Evolutionary conservation across 2,329 filamentous ascomycete genomes (phyloP).

Genomic region (Cladophialophora immunda): DNA sequence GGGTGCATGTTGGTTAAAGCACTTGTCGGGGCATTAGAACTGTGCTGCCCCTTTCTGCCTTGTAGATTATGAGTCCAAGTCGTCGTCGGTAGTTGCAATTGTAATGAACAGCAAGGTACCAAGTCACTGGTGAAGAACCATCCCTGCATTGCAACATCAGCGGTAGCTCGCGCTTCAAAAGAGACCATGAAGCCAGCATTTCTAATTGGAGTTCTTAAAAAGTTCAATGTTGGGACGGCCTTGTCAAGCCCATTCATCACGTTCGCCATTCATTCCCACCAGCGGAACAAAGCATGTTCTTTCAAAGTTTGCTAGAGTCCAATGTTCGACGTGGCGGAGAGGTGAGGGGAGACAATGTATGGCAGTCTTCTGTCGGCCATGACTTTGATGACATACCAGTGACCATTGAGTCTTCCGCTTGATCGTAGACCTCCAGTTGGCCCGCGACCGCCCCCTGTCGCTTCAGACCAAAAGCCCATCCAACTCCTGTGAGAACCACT

Average conservation of each 20-base stretch:
- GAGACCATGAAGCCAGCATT: background rate
- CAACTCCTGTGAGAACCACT: conserved; percentile 31
- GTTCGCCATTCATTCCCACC: background rate
- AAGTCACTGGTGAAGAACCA: background rate
- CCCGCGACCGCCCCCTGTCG: background rate
- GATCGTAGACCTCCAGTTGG: background rate
- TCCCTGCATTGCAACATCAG: background rate
- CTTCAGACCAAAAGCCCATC: conserved; percentile 34
- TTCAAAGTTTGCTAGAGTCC: no score
- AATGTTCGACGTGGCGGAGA: background rate
- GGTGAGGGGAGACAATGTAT: background rate
- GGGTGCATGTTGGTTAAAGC: no score
- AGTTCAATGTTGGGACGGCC: background rate
- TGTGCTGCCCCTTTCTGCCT: background rate
- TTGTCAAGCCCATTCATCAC: background rate
- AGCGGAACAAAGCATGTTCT: background rate
- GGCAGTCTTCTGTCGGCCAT: background rate
- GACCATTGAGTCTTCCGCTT: background rate
- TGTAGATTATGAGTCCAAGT: background rate
- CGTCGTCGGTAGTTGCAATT: background rate
- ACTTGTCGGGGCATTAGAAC: background rate
- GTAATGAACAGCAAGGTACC: background rate
- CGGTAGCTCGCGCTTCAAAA: background rate
- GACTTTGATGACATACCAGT: background rate
- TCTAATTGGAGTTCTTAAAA: background rate